Percentiles rank a stretch among this genome's conserved stretches.
These are phyloP conservation scores for Cenchrus fungigraminus DNA, from an alignment of 176 grass and related monocot species.

Conservation along the genomic window DNA sequence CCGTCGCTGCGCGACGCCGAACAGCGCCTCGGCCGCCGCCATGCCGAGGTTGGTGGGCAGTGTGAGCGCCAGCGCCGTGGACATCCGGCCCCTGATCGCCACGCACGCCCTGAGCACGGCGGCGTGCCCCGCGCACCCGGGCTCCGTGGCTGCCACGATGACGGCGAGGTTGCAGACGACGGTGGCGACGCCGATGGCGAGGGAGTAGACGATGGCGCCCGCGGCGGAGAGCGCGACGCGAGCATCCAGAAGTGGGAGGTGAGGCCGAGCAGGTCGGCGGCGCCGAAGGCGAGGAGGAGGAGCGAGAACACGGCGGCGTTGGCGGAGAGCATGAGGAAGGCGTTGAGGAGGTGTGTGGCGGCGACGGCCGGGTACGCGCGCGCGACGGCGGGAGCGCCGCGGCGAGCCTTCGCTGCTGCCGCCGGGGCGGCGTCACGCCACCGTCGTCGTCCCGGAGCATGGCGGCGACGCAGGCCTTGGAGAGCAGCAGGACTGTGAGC, in stretches of 20 bases:
- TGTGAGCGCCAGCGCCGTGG: conserved; percentile 64
- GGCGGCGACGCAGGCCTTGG: conserved; percentile 70
- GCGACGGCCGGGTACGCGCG: conserved; percentile 61
- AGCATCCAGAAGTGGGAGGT: conserved; percentile 41
- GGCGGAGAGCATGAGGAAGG: conserved; percentile 67
- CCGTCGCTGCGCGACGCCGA: conserved; percentile 58
- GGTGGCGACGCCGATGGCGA: conserved; percentile 60
- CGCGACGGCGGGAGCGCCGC: conserved; percentile 35
- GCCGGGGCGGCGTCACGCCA: too few species aligned
- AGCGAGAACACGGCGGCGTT: conserved; percentile 86
- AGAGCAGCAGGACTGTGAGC: conserved; percentile 71
- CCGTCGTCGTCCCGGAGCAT: conserved; percentile 38
- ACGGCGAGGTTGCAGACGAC: conserved; percentile 83
- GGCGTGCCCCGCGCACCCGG: conserved; percentile 43
- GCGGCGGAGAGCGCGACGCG: conserved; percentile 54
- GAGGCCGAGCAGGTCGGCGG: conserved; percentile 51
- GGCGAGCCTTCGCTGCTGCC: background rate
- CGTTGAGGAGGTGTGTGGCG: conserved; percentile 63
- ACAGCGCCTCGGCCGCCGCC: conserved; percentile 67
- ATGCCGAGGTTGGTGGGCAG: conserved; percentile 77
- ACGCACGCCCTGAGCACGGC: conserved; percentile 74
- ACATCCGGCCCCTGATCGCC: conserved; percentile 44
- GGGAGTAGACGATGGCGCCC: conserved; percentile 70
- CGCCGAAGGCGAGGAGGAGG: conserved; percentile 73
- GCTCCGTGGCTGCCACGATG: conserved; percentile 67